phyloP scores from a whole-genome alignment of 139 green algal species.

The Volvox africanus region DNA sequence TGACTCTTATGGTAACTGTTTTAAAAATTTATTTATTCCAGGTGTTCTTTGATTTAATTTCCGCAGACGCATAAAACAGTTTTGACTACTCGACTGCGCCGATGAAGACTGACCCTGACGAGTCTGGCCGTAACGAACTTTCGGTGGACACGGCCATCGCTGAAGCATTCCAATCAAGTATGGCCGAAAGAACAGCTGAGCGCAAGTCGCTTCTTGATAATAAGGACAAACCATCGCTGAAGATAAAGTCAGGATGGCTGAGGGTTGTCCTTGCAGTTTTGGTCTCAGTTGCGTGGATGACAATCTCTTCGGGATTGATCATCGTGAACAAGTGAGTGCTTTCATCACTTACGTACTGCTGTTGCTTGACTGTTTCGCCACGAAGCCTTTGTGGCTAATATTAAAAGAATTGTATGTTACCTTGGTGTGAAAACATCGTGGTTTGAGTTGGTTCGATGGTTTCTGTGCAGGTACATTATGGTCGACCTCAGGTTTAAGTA shows the following conservation, averaged over 20 bases:
- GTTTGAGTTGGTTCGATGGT: not conserved
- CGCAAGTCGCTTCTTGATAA: slow-evolving; percentile 28
- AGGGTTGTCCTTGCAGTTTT: slow-evolving; percentile 5
- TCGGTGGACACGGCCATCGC: too few relatives aligned
- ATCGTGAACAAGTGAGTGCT: slow-evolving; percentile 81
- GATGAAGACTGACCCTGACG: not conserved
- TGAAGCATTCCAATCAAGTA: not conserved
- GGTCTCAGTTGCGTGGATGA: slow-evolving; percentile 74
- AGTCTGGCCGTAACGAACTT: not conserved
- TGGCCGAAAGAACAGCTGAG: not conserved
- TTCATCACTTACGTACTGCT: not conserved
- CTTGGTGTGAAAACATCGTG: not conserved
- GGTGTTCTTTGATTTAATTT: too few relatives aligned
- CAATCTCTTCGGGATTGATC: slow-evolving; percentile 75
- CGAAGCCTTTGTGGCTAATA: not conserved
- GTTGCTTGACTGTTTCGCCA: not conserved
- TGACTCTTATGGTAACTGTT: too few relatives aligned
- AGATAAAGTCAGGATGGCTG: slow-evolving; percentile 13
- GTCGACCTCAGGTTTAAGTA: slow-evolving; percentile 82
- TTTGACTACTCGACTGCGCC: not conserved
- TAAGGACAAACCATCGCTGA: not conserved
- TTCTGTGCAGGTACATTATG: slow-evolving; percentile 70
- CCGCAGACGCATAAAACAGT: too few relatives aligned
- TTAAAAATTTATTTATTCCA: too few relatives aligned
- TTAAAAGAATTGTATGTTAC: not conserved